phyloP scores from a whole-genome alignment of 495 filamentous ascomycete species.

The Annulohypoxylon bovei region DNA sequence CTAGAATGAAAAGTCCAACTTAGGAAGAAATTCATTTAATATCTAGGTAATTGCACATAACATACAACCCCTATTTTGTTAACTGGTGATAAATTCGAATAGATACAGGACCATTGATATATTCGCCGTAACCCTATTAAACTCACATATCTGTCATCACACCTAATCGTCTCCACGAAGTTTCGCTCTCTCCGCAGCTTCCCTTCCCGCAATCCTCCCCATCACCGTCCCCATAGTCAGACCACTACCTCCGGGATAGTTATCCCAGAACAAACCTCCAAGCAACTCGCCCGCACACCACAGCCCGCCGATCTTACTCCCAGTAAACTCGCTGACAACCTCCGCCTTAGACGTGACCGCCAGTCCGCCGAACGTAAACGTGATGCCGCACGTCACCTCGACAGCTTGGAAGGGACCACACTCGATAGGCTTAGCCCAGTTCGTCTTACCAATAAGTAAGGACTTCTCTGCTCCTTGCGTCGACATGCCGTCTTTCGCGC shows the following conservation, averaged over 20 bases:
- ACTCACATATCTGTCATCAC: too few species aligned
- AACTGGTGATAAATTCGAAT: neutral
- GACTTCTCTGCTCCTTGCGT: slow-evolving; percentile 56
- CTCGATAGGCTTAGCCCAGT: slow-evolving; percentile 70
- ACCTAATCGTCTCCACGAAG: neutral
- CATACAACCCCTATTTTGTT: too few species aligned
- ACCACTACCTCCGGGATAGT: slow-evolving; percentile 72
- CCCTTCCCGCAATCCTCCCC: slow-evolving; percentile 38
- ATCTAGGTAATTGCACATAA: too few species aligned
- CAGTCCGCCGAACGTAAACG: slow-evolving; percentile 73
- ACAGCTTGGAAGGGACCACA: slow-evolving; percentile 67
- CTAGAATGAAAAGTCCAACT: too few species aligned
- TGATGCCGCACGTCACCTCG: slow-evolving; percentile 67
- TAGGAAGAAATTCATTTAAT: too few species aligned
- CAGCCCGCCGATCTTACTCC: slow-evolving; percentile 59
- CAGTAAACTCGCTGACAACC: slow-evolving; percentile 57
- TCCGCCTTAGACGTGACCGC: slow-evolving; percentile 59
- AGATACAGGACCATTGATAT: neutral
- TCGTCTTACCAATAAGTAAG: slow-evolving; percentile 64
- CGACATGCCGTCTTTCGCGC: slow-evolving; percentile 64
- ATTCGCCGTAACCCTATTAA: too few species aligned
- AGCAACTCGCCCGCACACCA: slow-evolving; percentile 70
- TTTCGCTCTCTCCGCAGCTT: slow-evolving; percentile 33
- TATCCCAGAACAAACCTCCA: slow-evolving; percentile 69
- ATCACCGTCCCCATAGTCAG: slow-evolving; percentile 56